Conservation (phyloP, 331 rosid genomes). For the Acacia concinna region DNA sequence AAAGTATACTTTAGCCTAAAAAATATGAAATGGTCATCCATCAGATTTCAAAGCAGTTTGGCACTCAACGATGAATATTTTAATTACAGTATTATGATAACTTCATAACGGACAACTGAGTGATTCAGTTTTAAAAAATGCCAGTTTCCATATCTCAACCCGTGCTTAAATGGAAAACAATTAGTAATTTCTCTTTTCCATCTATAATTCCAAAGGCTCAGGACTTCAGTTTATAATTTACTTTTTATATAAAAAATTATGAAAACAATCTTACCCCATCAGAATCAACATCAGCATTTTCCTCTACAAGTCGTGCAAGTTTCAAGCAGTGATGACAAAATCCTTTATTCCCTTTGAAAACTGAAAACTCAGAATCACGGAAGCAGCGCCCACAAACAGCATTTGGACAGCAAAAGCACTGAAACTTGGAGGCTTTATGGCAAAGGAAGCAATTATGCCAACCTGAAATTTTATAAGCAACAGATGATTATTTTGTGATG, state of each 20-base stretch:
- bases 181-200: constrained; percentile 7
- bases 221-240: not conserved
- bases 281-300: constrained; percentile 52
- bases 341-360: constrained; percentile 49
- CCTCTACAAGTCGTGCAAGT: constrained; percentile 59
- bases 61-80: not conserved
- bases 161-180: constrained; percentile 23
- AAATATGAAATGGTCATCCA: not conserved
- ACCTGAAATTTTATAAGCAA: constrained; percentile 40
- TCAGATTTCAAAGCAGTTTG: not conserved
- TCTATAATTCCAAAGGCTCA: not conserved
- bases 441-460: constrained; percentile 68
- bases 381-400: constrained; percentile 70
- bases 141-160: constrained; percentile 3
- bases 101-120: not conserved
- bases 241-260: constrained; percentile 8
- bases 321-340: constrained; percentile 59
- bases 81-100: not conserved
- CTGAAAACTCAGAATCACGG: constrained; percentile 43
- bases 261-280: constrained; percentile 63
- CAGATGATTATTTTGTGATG: not conserved
- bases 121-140: not conserved
- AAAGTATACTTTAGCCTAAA: too few species aligned
- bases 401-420: constrained; percentile 73
- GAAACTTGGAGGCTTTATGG: constrained; percentile 52